Conservation (phyloP, 306 rosid species). For the Carpinus viminea region DNA sequence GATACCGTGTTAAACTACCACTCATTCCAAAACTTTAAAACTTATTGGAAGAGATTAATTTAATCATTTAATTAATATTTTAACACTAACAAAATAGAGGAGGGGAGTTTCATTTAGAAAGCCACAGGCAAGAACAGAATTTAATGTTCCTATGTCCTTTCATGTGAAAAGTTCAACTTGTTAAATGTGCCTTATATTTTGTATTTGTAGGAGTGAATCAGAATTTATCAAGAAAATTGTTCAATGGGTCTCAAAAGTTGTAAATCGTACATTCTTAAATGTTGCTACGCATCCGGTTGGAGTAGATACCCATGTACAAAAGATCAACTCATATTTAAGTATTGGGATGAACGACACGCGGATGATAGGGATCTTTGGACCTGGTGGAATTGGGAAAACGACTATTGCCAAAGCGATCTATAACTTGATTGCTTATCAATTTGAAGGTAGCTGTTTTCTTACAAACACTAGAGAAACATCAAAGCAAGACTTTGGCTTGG, state of each 20-base stretch:
- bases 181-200: not conserved
- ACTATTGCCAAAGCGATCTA: slow-evolving; percentile 17
- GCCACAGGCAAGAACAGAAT: no score
- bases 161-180: not conserved
- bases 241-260: not conserved
- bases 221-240: not conserved
- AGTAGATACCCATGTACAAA: not conserved
- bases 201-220: slow-evolving; percentile 8
- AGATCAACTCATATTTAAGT: not conserved
- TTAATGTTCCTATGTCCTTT: not conserved
- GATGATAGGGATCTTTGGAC: slow-evolving; percentile 18
- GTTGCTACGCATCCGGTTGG: not conserved
- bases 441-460: slow-evolving; percentile 10
- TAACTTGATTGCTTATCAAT: not conserved
- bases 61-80: no score
- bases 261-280: not conserved
- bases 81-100: no score
- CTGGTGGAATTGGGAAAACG: slow-evolving; percentile 17
- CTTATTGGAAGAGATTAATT: no score
- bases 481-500: slow-evolving; percentile 2
- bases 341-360: not conserved
- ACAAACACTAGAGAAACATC: slow-evolving; percentile 1
- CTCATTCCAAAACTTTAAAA: no score
- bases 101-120: no score
- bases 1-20: no score